Evolutionary conservation across 495 filamentous ascomycete genomes (phyloP).

Genomic region (Pyronema domesticum): DNA sequence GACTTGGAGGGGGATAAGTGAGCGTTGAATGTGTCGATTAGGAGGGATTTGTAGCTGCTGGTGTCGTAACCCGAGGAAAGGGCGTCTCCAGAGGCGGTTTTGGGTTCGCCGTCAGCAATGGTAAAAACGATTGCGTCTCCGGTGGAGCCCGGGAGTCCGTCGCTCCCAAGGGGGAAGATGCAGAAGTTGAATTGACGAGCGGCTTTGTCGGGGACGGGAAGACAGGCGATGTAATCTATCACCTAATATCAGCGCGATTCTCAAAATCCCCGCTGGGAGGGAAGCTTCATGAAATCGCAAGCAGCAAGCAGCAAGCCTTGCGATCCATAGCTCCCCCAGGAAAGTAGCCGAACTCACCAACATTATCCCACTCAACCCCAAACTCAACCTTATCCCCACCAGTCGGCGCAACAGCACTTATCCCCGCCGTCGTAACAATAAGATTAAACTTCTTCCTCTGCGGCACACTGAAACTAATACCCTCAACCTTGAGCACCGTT

Average conservation of each 20-base stretch:
- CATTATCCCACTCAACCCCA: constrained; percentile 48
- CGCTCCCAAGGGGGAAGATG: constrained; percentile 48
- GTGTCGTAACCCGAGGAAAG: constrained; percentile 30
- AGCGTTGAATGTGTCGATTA: constrained; percentile 46
- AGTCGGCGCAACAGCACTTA: constrained; percentile 50
- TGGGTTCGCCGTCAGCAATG: constrained; percentile 52
- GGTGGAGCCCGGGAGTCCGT: constrained; percentile 38
- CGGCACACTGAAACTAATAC: constrained; percentile 36
- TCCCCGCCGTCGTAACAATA: constrained; percentile 45
- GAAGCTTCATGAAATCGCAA: constrained; percentile 4
- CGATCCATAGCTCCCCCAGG: too few relatives aligned
- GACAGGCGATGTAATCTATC: constrained; percentile 54
- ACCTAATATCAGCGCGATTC: constrained; percentile 13
- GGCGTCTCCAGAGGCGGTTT: constrained; percentile 37
- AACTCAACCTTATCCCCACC: constrained; percentile 42
- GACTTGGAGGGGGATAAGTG: constrained; percentile 37
- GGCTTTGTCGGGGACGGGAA: constrained; percentile 77
- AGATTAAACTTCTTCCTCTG: constrained; percentile 83
- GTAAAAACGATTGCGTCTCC: constrained; percentile 73
- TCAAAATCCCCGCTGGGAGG: background rate
- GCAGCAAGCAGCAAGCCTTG: too few relatives aligned
- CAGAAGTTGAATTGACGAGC: constrained; percentile 70
- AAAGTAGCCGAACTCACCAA: constrained; percentile 39
- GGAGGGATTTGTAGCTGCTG: constrained; percentile 42
- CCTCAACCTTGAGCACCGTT: constrained; percentile 17